Evolutionary conservation across 371 early-diverging fungal species (phyloP).

Genomic region (Rhizomucor miehei): DNA sequence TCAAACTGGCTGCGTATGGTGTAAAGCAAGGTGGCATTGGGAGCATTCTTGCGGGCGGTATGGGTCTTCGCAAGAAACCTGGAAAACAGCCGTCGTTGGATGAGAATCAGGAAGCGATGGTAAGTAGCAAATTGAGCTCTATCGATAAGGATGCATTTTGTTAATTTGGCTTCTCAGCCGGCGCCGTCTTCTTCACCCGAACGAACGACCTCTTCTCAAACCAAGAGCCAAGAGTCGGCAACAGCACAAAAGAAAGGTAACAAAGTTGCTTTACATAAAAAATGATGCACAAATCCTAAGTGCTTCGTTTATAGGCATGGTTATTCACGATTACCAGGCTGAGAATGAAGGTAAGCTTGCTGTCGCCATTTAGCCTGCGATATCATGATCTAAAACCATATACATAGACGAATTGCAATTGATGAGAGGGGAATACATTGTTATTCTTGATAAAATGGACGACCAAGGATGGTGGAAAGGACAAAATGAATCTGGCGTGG

Average conservation of each 20-base stretch:
- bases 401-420: slow-evolving; percentile 51
- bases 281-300: not conserved
- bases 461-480: slow-evolving; percentile 67
- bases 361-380: not conserved
- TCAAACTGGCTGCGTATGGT: slow-evolving; percentile 71
- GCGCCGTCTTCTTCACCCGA: not conserved
- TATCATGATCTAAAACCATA: not conserved
- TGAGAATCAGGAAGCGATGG: slow-evolving; percentile 1
- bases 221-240: not conserved
- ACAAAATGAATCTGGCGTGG: slow-evolving; percentile 45
- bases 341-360: slow-evolving; percentile 47
- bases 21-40: slow-evolving; percentile 82
- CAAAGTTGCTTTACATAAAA: not conserved
- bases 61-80: slow-evolving; percentile 30
- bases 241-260: slow-evolving; percentile 8
- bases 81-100: not conserved
- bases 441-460: slow-evolving; percentile 46
- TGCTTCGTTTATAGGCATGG: slow-evolving; percentile 33
- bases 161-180: not conserved
- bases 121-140: not conserved
- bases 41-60: slow-evolving; percentile 69
- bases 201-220: not conserved
- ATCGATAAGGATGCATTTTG: not conserved
- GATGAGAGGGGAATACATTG: slow-evolving; percentile 47
- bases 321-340: slow-evolving; percentile 55